Evolutionary conservation across 805 yeast genomes (phyloP), one percentile per base, ranked within the genome.

Genomic region (Candida krabiensis): DNA sequence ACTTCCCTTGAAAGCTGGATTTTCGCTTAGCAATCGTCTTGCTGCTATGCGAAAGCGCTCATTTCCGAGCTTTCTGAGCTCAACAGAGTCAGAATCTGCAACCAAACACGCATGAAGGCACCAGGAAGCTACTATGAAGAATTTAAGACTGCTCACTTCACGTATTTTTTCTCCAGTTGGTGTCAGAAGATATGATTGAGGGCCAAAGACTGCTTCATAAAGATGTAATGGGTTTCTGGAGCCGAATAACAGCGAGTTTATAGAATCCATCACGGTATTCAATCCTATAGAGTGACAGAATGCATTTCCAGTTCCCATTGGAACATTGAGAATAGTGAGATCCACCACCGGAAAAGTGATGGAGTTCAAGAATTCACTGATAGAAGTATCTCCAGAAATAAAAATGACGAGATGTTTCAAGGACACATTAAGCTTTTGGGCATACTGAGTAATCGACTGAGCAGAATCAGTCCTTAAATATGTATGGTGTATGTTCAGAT

Each of bases 221-320:
- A 75, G 41, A 19, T 73, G 66, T 33, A 82, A 60, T n/a, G 40
- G 44, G n/a, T 38, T 44, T 6, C 38, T 30, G 5, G 33, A 21
- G 1, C 37, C 63, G 24, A 7, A 49, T 23, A 76, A 49, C 4
- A 76, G 53, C 13, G 60, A 53, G 17, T 56, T 44, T 3, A 77
- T 47, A 0, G 76, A 68, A 0, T 44, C 40, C 1, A 62, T 38
- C 11, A 69, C 66, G 19, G 59, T 54, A 0, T 36, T 33, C 3
- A 74, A 41, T 0, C 77, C 79, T 2, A 80, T 48, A 0, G 96
- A 82, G 17, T 75, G 71, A 2, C 86, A 75, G 42, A 87, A 66
- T 1, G 95, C 89, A 57, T 90, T 90, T 0, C 96, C 97, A 1
- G 95, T 83, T 1, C 97, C 97, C 42, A 80, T 69, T 0, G 96